These are phyloP conservation scores for Phytophthora niederhauseri DNA, from an alignment of 352 stramenopile species.

Conservation along the genomic window DNA sequence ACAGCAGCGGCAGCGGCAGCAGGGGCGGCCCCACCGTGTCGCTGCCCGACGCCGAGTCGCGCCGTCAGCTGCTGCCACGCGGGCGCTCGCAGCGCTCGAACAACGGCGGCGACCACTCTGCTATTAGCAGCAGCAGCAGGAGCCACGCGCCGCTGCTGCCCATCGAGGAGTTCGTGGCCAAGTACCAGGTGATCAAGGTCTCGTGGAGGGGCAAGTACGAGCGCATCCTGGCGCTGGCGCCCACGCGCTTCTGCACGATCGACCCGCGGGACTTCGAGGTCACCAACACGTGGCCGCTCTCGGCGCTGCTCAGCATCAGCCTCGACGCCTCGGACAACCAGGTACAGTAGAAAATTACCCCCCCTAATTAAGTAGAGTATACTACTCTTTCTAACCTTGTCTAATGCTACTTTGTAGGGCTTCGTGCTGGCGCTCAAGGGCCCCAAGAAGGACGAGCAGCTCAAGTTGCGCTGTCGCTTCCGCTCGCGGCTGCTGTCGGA, in stretches of 20 bases:
- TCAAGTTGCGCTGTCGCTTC: slow-evolving; percentile 83
- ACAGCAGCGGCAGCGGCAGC: background rate
- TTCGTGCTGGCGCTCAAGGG: slow-evolving; percentile 75
- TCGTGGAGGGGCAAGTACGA: slow-evolving; percentile 90
- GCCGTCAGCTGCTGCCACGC: slow-evolving; percentile 13
- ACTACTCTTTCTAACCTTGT: background rate
- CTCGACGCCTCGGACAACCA: slow-evolving; percentile 66
- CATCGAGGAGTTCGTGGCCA: slow-evolving; percentile 84
- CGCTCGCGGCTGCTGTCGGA: slow-evolving; percentile 79
- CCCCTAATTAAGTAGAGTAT: background rate
- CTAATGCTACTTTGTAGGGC: slow-evolving; percentile 23
- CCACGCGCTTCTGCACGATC: slow-evolving; percentile 86
- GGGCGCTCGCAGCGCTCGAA: background rate
- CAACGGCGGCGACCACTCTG: background rate
- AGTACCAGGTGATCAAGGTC: slow-evolving; percentile 86
- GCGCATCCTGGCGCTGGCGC: slow-evolving; percentile 79
- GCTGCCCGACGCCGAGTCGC: slow-evolving; percentile 32
- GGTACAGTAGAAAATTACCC: background rate
- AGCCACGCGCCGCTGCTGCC: slow-evolving; percentile 33
- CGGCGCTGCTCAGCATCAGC: slow-evolving; percentile 53
- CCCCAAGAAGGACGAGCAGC: slow-evolving; percentile 83
- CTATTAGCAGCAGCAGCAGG: background rate
- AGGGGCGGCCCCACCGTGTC: background rate
- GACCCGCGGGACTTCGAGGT: slow-evolving; percentile 89
- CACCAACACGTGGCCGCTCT: slow-evolving; percentile 86